These are phyloP conservation scores for Dicorynia guianensis DNA, from an alignment of 306 rosid genomes.

Conservation along the genomic window DNA sequence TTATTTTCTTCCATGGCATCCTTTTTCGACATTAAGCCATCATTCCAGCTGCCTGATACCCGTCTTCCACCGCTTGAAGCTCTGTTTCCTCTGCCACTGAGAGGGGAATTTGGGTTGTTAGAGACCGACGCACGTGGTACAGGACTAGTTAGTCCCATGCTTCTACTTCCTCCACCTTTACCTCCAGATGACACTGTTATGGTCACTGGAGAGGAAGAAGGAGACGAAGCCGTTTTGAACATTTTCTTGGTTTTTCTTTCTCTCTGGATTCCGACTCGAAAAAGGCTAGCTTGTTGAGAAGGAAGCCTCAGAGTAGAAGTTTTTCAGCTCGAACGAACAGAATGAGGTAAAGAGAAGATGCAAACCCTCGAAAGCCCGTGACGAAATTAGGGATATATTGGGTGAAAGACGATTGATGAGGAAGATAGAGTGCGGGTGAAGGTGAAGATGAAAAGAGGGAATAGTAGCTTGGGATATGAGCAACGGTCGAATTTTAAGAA, in stretches of 20 bases:
- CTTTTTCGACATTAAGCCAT: slow-evolving; percentile 49
- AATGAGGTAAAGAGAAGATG: slow-evolving; percentile 6
- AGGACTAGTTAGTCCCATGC: slow-evolving; percentile 83
- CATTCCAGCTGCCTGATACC: slow-evolving; percentile 51
- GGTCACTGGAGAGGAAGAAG: slow-evolving; percentile 81
- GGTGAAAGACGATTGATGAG: neutral
- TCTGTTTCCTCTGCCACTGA: slow-evolving; percentile 54
- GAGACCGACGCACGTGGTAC: slow-evolving; percentile 67
- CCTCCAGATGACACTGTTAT: slow-evolving; percentile 79
- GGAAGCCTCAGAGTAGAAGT: neutral
- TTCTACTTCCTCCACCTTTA: slow-evolving; percentile 56
- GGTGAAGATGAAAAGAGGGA: neutral
- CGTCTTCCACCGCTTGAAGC: slow-evolving; percentile 47
- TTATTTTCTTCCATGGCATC: slow-evolving; percentile 48
- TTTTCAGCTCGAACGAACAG: neutral
- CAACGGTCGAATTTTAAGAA: slow-evolving; percentile 80
- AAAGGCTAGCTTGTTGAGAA: neutral
- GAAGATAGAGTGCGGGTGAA: neutral
- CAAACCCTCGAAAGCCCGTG: slow-evolving; percentile 29
- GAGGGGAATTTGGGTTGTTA: slow-evolving; percentile 78
- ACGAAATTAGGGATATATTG: slow-evolving; percentile 19
- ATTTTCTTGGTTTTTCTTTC: slow-evolving; percentile 25
- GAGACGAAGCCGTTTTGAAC: slow-evolving; percentile 68
- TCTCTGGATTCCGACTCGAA: neutral
- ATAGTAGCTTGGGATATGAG: neutral